A percentile compares a stretch with the other conserved stretches of the same genome.
Conservation (phyloP, 2,329 filamentous ascomycete species). For the Scytalidium lignicola region DNA sequence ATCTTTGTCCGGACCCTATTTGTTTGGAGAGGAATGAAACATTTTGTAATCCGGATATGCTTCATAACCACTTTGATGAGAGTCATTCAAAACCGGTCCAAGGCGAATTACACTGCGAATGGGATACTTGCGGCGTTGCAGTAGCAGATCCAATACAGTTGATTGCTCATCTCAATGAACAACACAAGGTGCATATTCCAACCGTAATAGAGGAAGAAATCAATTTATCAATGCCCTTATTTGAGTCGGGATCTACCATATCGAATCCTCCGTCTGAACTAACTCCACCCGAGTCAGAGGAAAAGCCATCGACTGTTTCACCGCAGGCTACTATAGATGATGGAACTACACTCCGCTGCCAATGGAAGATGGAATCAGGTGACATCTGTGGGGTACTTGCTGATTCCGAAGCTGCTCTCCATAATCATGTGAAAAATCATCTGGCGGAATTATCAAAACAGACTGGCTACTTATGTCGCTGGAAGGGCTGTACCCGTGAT, state of each 20-base stretch:
- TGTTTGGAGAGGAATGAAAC: slow-evolving; percentile 15
- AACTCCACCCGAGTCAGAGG: background rate
- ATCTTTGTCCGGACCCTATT: slow-evolving; percentile 19
- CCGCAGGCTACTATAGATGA: background rate
- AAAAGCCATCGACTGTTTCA: background rate
- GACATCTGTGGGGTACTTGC: slow-evolving; percentile 11
- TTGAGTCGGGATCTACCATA: background rate
- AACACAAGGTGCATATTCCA: slow-evolving; percentile 17
- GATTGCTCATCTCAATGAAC: slow-evolving; percentile 18
- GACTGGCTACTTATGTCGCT: slow-evolving; percentile 48
- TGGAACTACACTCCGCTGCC: slow-evolving; percentile 15
- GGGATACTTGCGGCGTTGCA: slow-evolving; percentile 17
- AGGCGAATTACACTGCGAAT: slow-evolving; percentile 20
- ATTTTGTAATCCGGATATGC: slow-evolving; percentile 17
- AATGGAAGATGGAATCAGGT: slow-evolving; percentile 15
- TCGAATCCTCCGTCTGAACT: background rate
- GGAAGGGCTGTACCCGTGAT: slow-evolving; percentile 48
- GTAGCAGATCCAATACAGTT: slow-evolving; percentile 20
- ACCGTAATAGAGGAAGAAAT: slow-evolving; percentile 12
- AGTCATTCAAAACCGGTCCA: slow-evolving; percentile 22
- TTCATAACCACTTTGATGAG: slow-evolving; percentile 25
- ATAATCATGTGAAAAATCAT: slow-evolving; percentile 51
- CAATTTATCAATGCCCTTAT: slow-evolving; percentile 5
- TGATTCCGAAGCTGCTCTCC: slow-evolving; percentile 40
- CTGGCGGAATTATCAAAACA: slow-evolving; percentile 40